phyloP scores from a whole-genome alignment of 208 protist species.

The Leishmania lainsoni region DNA sequence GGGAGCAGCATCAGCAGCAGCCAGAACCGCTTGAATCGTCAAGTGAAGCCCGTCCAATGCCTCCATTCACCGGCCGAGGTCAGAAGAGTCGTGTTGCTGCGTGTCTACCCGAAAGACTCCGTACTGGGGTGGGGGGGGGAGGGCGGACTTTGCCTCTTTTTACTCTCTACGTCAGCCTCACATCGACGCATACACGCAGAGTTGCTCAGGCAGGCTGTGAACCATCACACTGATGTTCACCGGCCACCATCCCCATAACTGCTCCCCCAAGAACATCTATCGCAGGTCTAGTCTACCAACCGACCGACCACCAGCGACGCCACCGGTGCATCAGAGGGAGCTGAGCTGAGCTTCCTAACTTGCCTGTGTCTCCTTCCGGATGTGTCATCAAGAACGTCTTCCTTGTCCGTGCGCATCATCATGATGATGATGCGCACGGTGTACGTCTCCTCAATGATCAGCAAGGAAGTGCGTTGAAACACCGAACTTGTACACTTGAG shows the following conservation, averaged over 20 bases:
- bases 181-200: neutral
- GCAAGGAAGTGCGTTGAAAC: constrained; percentile 81
- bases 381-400: neutral
- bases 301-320: neutral
- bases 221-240: neutral
- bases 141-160: neutral
- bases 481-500: constrained; percentile 90
- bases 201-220: neutral
- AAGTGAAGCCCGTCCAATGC: neutral
- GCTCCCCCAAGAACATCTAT: neutral
- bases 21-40: neutral
- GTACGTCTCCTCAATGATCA: constrained; percentile 45
- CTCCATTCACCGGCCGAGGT: neutral
- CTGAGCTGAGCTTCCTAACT: neutral
- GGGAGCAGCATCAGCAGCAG: no score
- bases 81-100: neutral
- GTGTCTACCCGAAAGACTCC: neutral
- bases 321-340: neutral
- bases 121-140: no score
- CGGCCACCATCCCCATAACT: neutral
- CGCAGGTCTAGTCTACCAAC: neutral
- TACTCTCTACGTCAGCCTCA: neutral
- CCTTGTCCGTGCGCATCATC: neutral
- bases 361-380: neutral
- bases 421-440: neutral